A percentile compares a stretch with the other conserved stretches of the same genome.
phyloP scores from a whole-genome alignment of 2,329 filamentous ascomycete genomes.

The Triangularia verruculosa region DNA sequence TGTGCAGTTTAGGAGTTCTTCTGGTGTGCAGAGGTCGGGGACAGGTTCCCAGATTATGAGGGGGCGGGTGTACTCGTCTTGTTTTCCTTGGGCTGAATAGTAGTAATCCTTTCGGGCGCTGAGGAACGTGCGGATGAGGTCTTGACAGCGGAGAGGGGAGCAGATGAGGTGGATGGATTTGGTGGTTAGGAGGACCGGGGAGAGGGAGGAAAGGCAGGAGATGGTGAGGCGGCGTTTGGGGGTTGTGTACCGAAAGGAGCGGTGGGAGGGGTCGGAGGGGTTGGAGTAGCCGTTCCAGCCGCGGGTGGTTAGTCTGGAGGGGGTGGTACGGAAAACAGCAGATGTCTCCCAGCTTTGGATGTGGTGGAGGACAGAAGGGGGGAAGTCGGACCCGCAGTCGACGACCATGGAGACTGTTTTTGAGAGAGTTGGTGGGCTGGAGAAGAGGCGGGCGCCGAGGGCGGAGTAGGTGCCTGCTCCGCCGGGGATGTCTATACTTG shows the following conservation, averaged over 20 bases:
- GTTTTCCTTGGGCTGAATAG: slow-evolving; percentile 5
- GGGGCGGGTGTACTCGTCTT: slow-evolving; percentile 50
- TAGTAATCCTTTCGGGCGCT: slow-evolving; percentile 44
- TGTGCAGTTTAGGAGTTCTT: slow-evolving; percentile 62
- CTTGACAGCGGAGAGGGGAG: slow-evolving; percentile 71
- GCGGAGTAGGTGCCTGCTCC: slow-evolving; percentile 86
- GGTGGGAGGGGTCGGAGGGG: slow-evolving; percentile 57
- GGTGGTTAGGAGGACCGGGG: slow-evolving; percentile 60
- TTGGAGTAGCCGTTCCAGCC: slow-evolving; percentile 86
- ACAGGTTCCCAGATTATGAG: slow-evolving; percentile 94
- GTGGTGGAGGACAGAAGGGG: slow-evolving; percentile 56
- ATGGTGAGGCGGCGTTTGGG: slow-evolving; percentile 80
- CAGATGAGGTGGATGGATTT: slow-evolving; percentile 87
- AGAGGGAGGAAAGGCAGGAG: slow-evolving; percentile 56
- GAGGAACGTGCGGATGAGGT: slow-evolving; percentile 70
- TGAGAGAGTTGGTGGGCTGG: slow-evolving; percentile 60
- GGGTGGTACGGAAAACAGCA: slow-evolving; percentile 64
- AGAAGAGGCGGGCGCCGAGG: slow-evolving; percentile 84
- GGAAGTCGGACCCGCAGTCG: slow-evolving; percentile 87
- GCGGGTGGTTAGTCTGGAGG: slow-evolving; percentile 72
- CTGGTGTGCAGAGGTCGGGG: slow-evolving; percentile 77
- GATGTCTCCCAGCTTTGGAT: slow-evolving; percentile 76
- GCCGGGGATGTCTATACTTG: slow-evolving; percentile 75
- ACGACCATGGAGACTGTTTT: slow-evolving; percentile 82
- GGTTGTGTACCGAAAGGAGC: slow-evolving; percentile 82